Conservation (phyloP, 345 rosid genomes). For the Jatropha curcas region DNA sequence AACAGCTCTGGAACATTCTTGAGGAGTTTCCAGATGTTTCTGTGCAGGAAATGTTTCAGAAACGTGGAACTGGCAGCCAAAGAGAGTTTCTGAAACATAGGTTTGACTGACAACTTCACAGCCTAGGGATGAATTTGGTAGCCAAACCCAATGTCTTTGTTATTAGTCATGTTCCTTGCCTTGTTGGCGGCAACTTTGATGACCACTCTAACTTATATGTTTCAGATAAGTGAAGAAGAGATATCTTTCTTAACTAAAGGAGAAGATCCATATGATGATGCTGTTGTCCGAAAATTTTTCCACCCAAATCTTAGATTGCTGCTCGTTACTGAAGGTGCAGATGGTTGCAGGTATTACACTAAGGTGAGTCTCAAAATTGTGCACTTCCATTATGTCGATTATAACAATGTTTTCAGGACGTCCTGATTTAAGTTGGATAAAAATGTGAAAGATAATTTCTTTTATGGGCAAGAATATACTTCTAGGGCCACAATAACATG, state of each 20-base stretch:
- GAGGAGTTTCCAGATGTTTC: too few relatives aligned
- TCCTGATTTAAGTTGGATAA: not conserved
- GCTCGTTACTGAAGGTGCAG: conserved; percentile 83
- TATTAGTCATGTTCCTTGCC: not conserved
- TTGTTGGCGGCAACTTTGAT: not conserved
- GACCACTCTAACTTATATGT: conserved; percentile 6
- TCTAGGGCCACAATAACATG: not conserved
- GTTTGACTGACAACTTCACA: too few relatives aligned
- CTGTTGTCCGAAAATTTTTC: conserved; percentile 66
- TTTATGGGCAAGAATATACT: not conserved
- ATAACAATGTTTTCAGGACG: not conserved
- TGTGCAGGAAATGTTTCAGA: too few relatives aligned
- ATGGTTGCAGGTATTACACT: conserved; percentile 93
- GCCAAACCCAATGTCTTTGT: too few relatives aligned
- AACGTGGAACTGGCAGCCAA: too few relatives aligned
- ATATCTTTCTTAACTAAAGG: conserved; percentile 78
- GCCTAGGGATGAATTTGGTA: too few relatives aligned
- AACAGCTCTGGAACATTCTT: too few relatives aligned
- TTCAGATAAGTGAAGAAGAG: conserved; percentile 91
- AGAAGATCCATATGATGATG: conserved; percentile 90
- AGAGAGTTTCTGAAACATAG: too few relatives aligned
- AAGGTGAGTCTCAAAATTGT: conserved; percentile 47
- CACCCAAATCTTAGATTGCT: conserved; percentile 83
- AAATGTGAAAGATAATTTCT: not conserved
- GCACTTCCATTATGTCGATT: not conserved